Evolutionary conservation across 768 basidiomycete genomes (phyloP), one percentile per base, ranked within the genome.

Genomic region (Psilocybe tampanensis): DNA sequence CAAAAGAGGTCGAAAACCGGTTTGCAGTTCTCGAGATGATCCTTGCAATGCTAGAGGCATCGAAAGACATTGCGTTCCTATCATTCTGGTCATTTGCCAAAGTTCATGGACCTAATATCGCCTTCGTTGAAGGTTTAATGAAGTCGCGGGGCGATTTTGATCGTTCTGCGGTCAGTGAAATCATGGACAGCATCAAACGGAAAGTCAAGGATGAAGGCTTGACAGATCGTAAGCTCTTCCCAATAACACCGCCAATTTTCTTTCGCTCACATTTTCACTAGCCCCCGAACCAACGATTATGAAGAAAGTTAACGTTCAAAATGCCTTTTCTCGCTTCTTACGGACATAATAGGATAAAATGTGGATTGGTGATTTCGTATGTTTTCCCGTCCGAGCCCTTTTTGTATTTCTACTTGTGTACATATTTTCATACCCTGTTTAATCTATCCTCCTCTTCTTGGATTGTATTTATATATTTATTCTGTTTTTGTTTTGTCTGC

Each of bases 41-140:
- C 36, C 76, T 94, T 21, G 80, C 86, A 3, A 81, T 98, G 68
- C 75, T 97, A 32, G 88, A 92, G 58, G 92, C 95, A 1, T 92
- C 90, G 41, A 90, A 90, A 74, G 89, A 90, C 59, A 84, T 98
- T 72, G 88, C 89, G 2, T 96, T 96, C 78, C 75, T 98, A 53
- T 95, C 95, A 11, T 97, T 90, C 72, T 97, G 92, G 88, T 78
- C 85, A 3, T 98, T 99, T 71, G 95, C 95, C 17, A 92, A 92
- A 66, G 86, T 89, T 21, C 90, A 96, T 71, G 97, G 97, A 4
- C 94, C 96, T 22, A 95, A 95, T 64, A 80, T 97, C 41, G 80
- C 86, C 1, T 98, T 97, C 66, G 89, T 97, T 26, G 96, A 98
- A 69, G 85, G 88, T 8, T 67, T 99, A 44, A 89, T 98, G 82